These are phyloP conservation scores for Macrophomina tecta DNA, from an alignment of 2,329 filamentous ascomycete species.

Conservation along the genomic window DNA sequence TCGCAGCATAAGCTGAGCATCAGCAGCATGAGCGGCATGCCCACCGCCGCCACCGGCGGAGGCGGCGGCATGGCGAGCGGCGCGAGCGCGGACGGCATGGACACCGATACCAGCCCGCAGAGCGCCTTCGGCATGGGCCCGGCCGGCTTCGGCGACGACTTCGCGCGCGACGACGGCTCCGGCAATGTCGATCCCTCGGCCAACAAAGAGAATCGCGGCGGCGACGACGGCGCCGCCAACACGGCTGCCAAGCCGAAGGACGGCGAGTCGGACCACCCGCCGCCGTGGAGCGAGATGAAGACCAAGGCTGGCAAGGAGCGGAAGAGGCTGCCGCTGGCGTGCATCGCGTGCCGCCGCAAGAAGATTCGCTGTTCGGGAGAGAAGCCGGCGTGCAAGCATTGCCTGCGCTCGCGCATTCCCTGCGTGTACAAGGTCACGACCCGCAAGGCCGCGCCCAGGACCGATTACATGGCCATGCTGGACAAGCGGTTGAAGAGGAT, in stretches of 20 bases:
- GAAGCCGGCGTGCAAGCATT: slow-evolving; percentile 97
- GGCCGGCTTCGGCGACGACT: slow-evolving; percentile 39
- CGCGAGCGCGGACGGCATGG: slow-evolving; percentile 36
- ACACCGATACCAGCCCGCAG: slow-evolving; percentile 42
- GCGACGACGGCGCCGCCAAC: background rate
- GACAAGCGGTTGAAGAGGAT: slow-evolving; percentile 95
- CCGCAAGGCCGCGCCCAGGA: slow-evolving; percentile 89
- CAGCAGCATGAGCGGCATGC: slow-evolving; percentile 27
- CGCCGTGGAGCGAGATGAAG: slow-evolving; percentile 60
- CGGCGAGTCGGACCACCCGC: slow-evolving; percentile 42
- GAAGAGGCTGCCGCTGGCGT: slow-evolving; percentile 89
- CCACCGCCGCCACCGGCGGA: background rate
- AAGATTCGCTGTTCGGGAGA: slow-evolving; percentile 98
- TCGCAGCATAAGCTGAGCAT: slow-evolving; percentile 37
- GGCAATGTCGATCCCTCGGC: background rate
- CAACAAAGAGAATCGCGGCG: slow-evolving; percentile 4
- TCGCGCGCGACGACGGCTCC: slow-evolving; percentile 36
- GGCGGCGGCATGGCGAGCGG: slow-evolving; percentile 33
- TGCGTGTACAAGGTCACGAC: slow-evolving; percentile 98
- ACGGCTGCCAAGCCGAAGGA: slow-evolving; percentile 8
- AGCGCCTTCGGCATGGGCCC: slow-evolving; percentile 36
- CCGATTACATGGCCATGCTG: slow-evolving; percentile 99
- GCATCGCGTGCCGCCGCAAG: slow-evolving; percentile 93
- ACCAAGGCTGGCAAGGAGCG: slow-evolving; percentile 87
- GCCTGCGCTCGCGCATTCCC: slow-evolving; percentile 86